Conservation (phyloP, 257 asterid genomes). For the Solanum sitiens region DNA sequence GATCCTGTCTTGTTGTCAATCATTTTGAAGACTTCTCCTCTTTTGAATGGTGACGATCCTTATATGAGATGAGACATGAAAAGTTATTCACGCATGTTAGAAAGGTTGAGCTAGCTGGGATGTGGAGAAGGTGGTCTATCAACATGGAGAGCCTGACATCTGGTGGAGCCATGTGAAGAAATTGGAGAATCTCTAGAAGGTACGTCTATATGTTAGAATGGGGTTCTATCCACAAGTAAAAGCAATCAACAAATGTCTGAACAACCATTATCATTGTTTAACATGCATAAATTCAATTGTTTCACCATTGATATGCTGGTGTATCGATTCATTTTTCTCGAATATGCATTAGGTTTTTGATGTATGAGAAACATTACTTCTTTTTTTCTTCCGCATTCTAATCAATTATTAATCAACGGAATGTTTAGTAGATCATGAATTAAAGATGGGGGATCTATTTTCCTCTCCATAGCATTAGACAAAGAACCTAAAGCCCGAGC, state of each 20-base stretch:
- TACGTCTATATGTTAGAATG: background rate
- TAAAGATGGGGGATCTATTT: background rate
- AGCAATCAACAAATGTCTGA: background rate
- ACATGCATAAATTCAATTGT: too few species aligned
- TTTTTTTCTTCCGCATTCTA: too few species aligned
- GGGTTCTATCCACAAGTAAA: background rate
- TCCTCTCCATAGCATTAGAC: too few species aligned
- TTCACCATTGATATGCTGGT: too few species aligned
- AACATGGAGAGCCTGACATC: background rate
- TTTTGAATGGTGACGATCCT: background rate
- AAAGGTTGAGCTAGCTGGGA: background rate
- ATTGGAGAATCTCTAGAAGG: background rate
- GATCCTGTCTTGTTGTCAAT: background rate
- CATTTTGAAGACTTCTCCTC: background rate
- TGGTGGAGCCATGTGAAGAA: background rate
- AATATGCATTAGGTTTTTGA: too few species aligned
- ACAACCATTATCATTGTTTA: too few species aligned
- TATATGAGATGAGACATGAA: background rate
- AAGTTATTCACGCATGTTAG: background rate
- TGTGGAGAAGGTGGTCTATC: background rate
- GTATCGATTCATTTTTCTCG: too few species aligned
- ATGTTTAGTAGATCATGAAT: too few species aligned
- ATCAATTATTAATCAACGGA: too few species aligned
- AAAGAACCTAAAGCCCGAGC: too few species aligned
- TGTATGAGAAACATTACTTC: too few species aligned